Base-by-base conservation (phyloP, 2,329 filamentous ascomycete species). In the Madurella mycetomatis region DNA sequence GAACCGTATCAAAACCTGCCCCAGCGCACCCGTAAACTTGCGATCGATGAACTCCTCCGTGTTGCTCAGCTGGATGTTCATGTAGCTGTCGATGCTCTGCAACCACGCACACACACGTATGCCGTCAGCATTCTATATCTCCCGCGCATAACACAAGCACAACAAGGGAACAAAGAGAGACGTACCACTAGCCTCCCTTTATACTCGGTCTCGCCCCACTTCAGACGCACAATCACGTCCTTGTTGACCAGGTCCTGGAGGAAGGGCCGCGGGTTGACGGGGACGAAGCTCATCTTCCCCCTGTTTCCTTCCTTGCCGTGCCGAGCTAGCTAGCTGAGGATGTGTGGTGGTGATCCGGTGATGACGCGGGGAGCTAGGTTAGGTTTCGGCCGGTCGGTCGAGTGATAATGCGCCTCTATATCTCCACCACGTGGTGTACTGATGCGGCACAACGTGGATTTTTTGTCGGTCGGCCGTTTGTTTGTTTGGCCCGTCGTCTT, bases 161-260 rank as follows among this genome's bases (percentile, higher is more conserved):
- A 32, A 34, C 17, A 40, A 30, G 39, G 17, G 17, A n/a, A 15
- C 34, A 43, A 41, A 41, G 34, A 41, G 18, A 45, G 18, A 61
- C 62, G 39, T 50, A 63, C 62, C 18, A 70, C 88, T 59, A 99
- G 83, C 62, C 84, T 83, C 70, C 94, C 94, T 72, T 92, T 95
- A 82, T 99, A 99, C 73, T 99, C 94, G 56, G 90, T 94, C 73
- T 96, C 87, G 65, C 90, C 91, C 94, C 94, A 99, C 82, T 99
- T 99, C 61, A 99, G 82, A 66, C 92, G 90, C 60, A 99, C 88
- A 60, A 92, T 80, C 68, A 99, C 86, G 67, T 92, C 84, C 72
- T 95, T 88, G 77, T 95, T 88, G 74, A 99, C 88, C 85, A 96
- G 85, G 69, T 86, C 86, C 78, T 96, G 91, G 70, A 99, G 87